Conservation (phyloP, 352 stramenopile genomes). For the Globisporangium spiculum region DNA sequence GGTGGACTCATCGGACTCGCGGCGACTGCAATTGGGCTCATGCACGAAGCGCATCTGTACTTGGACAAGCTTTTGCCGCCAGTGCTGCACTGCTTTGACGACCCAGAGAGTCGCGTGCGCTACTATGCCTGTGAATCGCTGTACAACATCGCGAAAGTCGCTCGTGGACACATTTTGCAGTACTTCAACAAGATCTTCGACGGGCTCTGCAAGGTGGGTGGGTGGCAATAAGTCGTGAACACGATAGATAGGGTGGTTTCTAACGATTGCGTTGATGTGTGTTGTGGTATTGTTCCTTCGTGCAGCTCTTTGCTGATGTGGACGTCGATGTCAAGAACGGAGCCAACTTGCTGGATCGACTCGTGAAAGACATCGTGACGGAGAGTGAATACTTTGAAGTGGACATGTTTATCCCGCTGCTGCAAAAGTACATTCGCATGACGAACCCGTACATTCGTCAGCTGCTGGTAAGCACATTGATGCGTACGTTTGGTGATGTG, state of each 20-base stretch:
- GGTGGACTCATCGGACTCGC: conserved; percentile 98
- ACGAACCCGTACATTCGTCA: conserved; percentile 99
- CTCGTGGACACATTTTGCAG: conserved; percentile 91
- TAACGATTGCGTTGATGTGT: background rate
- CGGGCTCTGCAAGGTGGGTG: conserved; percentile 75
- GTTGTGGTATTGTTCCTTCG: conserved; percentile 21
- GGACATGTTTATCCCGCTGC: conserved; percentile 97
- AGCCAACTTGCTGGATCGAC: conserved; percentile 83
- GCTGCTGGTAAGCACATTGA: conserved; percentile 67
- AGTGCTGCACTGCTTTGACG: conserved; percentile 99
- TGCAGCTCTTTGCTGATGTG: conserved; percentile 97
- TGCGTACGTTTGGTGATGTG: background rate
- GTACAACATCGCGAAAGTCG: conserved; percentile 99
- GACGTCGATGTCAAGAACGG: conserved; percentile 99
- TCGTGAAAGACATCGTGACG: conserved; percentile 99
- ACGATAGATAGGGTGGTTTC: background rate
- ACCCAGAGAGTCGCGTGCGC: conserved; percentile 95
- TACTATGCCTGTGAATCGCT: conserved; percentile 99
- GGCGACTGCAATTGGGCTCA: conserved; percentile 96
- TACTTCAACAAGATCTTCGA: conserved; percentile 99
- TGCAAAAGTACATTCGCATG: conserved; percentile 99
- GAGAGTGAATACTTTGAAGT: conserved; percentile 98
- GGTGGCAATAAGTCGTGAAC: too few species aligned
- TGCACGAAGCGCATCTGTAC: conserved; percentile 89
- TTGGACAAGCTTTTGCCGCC: conserved; percentile 95